These are phyloP conservation scores for Babesia bovis DNA, from an alignment of 169 alveolate genomes.

Conservation along the genomic window DNA sequence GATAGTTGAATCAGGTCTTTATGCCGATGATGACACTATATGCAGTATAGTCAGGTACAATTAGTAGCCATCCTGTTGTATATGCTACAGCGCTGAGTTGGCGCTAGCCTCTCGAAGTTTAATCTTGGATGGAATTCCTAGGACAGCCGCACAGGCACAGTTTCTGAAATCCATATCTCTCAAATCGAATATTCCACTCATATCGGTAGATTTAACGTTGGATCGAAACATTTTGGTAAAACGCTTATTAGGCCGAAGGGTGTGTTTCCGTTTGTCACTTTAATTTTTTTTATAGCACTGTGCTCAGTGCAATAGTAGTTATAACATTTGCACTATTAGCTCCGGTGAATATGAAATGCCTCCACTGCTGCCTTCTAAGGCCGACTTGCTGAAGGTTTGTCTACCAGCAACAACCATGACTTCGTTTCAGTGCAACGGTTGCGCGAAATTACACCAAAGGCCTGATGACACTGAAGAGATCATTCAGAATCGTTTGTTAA, in stretches of 20 bases:
- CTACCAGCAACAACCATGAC: not conserved
- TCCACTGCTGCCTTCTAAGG: slow-evolving; percentile 32
- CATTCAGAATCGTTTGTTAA: slow-evolving; percentile 4
- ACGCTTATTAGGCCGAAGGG: slow-evolving; percentile 51
- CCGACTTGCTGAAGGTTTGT: slow-evolving; percentile 39
- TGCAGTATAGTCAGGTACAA: slow-evolving; percentile 23
- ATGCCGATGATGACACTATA: slow-evolving; percentile 23
- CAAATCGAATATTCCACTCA: not conserved
- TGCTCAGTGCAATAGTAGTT: slow-evolving; percentile 14
- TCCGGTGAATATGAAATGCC: slow-evolving; percentile 30
- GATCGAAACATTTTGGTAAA: slow-evolving; percentile 8
- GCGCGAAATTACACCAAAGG: slow-evolving; percentile 15
- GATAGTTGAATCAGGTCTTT: slow-evolving; percentile 10
- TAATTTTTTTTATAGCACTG: slow-evolving; percentile 21
- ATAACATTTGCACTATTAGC: slow-evolving; percentile 27
- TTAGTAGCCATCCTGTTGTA: no score
- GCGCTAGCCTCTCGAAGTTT: not conserved
- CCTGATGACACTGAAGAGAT: slow-evolving; percentile 43
- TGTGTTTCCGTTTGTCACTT: not conserved
- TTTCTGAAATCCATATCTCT: slow-evolving; percentile 18
- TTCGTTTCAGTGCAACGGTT: slow-evolving; percentile 39
- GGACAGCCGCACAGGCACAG: slow-evolving; percentile 36
- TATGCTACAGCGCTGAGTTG: not conserved
- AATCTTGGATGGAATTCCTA: slow-evolving; percentile 45
- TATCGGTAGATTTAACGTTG: slow-evolving; percentile 18